Base-by-base conservation (phyloP, 345 rosid genomes). In the Citrus cavaleriei region DNA sequence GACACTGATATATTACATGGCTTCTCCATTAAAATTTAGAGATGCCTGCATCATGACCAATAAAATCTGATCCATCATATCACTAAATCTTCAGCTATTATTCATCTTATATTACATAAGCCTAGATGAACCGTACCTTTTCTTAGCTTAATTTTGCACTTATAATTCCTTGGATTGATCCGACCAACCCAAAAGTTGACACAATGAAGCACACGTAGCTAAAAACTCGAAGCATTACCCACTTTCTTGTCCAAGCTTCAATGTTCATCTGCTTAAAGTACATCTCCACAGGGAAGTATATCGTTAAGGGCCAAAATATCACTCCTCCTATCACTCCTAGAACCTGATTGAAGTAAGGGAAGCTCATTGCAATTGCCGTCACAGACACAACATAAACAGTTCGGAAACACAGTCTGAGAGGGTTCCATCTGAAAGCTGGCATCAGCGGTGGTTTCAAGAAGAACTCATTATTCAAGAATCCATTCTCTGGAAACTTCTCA, bases 321-420 rank as follows among this genome's bases (percentile, higher is more conserved):
- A 92, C n/a, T 14, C 90, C 98, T 40, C 95, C 98, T 30, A 93
- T 57, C 32, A 89, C 81, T 58, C 97, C 98, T 7, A 95, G 54
- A 28, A 93, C 91, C 79, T 92, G 90, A 85, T 95, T 93, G 90
- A 95, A 95, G 86, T 90, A 93, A 5, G 98, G 97, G 83, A 95
- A 95, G 58, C 87, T 4, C 67, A 91, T 77, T 6, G 92, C 87
- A 9, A 92, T 77, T 4, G 55, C 80, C 0, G 91, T 92, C 34
- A 91, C 88, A 0, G 89, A 82, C 1, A 82, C 77, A 7, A 92
- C 98, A 6, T 89, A 92, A 10, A 38, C 21, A 0, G 88, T 88
- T 81, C 98, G 67, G 77, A 90, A 90, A 73, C 87, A 81, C 25
- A 90, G n/a, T 70, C 88, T 79, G 55, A 85, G 75, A 49, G 79